phyloP scores from a whole-genome alignment of 2,329 filamentous ascomycete genomes.

The Leptographium lundbergii region DNA sequence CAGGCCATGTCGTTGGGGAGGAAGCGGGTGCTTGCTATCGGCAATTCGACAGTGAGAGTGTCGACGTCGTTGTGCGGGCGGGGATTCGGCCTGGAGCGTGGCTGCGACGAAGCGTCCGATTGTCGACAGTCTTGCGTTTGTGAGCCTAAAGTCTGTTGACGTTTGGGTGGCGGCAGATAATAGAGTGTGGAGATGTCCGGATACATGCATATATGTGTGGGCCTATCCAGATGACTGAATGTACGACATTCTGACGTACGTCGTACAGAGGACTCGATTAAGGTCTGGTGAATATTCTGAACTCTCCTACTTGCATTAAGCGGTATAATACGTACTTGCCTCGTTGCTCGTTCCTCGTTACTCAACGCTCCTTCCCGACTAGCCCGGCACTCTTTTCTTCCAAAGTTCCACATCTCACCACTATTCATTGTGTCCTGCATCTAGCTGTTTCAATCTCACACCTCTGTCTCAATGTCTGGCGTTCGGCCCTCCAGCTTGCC shows the following conservation, averaged over 20 bases:
- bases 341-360: too few species aligned
- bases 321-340: too few species aligned
- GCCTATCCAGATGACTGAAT: too few species aligned
- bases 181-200: neutral
- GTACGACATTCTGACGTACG: too few species aligned
- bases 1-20: neutral
- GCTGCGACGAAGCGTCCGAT: neutral
- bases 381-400: too few species aligned
- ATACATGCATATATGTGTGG: neutral
- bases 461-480: constrained; percentile 77
- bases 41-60: neutral
- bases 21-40: neutral
- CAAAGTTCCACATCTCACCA: too few species aligned
- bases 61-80: neutral
- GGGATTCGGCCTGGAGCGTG: neutral
- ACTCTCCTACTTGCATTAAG: too few species aligned
- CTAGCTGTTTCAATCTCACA: constrained; percentile 19
- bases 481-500: constrained; percentile 68
- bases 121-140: neutral
- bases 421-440: neutral
- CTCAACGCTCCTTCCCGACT: too few species aligned
- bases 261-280: too few species aligned
- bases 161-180: neutral
- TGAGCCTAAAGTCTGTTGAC: neutral
- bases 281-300: too few species aligned